phyloP scores from a whole-genome alignment of 73 alveolate species.

The Paraurostyla sp. region DNA sequence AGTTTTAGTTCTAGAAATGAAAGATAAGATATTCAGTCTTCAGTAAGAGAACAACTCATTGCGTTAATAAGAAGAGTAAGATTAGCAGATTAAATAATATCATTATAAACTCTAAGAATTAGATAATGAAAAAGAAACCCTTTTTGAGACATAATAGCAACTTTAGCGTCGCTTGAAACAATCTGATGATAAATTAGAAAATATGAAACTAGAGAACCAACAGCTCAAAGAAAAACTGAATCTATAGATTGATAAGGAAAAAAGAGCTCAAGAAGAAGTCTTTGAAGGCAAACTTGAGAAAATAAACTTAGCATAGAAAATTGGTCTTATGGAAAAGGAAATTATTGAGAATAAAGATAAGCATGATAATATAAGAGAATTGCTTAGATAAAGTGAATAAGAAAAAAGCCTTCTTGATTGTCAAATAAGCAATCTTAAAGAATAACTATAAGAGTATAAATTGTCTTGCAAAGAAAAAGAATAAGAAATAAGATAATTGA shows the following conservation, averaged over 20 bases:
- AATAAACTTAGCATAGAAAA: neutral
- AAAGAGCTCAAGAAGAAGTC: neutral
- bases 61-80: neutral
- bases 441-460: neutral
- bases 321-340: neutral
- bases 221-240: neutral
- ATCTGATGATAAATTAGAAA: neutral
- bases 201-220: neutral
- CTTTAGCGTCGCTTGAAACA: neutral
- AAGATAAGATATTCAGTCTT: neutral
- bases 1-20: neutral
- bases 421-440: neutral
- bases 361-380: neutral
- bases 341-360: neutral
- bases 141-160: neutral
- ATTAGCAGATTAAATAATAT: neutral
- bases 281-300: neutral
- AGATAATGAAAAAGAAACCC: neutral
- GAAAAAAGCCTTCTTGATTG: neutral
- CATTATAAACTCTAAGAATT: neutral
- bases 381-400: neutral
- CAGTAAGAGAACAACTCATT: neutral
- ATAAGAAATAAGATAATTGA: neutral
- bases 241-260: neutral
- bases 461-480: neutral